Evolutionary conservation across 1,139 yeast species (phyloP), one percentile per base, ranked within the genome.

Genomic region (Hanseniaspora sp.): DNA sequence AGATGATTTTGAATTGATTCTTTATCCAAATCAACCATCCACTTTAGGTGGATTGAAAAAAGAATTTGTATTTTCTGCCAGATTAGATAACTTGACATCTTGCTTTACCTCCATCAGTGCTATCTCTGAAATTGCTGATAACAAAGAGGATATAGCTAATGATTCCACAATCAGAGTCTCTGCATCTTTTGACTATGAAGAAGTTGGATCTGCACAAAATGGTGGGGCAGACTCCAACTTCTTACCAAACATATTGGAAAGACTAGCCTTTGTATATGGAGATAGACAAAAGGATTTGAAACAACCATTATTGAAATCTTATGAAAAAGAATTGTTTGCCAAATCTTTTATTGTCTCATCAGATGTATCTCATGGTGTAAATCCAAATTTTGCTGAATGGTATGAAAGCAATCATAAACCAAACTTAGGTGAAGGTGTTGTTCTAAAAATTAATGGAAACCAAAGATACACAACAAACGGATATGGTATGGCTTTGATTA

Each of bases 201-300:
- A 90, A 69, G 78, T 92, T 61, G 98, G 98, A 0, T 87, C 96
- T 5, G 74, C 80, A 11, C 84, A 95, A 38, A 95, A 96, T 11
- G 97, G 92, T 68, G 98, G 98, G 58, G 98, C 98, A 1, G 92
- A 86, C 64, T 88, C 96, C 1, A 83, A 90, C 55, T 85, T 92
- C 65, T 72, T 92, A 55, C 94, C 94, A 17, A 87, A 88, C 61
- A 75, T 86, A 11, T 67, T 88, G 54, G 78, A 77, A 56, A 77
- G 96, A 62, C 69, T 88, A 54, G 77, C 88, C 5, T 70, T 73
- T 8, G 64, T 78, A 18, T 66, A 69, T 12, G 75, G 74, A 49
- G 71, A 71, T 52, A 70, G 69, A 0, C 62, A 67, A 3, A 42
- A 29, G n/a, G 62, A 62, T 40, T 62, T 60, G 15, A 52, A 60